phyloP scores from a whole-genome alignment of 2,329 filamentous ascomycete genomes.

The Pseudogymnoascus sp. region DNA sequence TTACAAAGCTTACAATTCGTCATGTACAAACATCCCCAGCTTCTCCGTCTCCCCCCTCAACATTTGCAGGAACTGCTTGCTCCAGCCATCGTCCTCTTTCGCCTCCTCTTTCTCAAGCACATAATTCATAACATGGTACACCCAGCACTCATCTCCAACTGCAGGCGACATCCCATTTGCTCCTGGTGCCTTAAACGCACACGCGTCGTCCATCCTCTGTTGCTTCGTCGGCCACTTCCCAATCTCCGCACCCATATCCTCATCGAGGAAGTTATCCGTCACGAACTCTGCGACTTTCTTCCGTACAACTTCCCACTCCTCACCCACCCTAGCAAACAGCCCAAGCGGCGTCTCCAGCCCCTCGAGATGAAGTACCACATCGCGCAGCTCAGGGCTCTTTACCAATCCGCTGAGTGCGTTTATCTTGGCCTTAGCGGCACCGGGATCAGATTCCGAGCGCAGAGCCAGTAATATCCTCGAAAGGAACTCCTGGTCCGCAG shows the following conservation, averaged over 20 bases:
- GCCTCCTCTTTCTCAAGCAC: conserved; percentile 5
- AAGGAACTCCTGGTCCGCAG: conserved; percentile 3
- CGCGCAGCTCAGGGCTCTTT: conserved; percentile 44
- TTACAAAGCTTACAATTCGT: conserved; percentile 2
- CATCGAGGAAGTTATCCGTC: conserved; percentile 59
- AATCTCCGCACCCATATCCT: conserved; percentile 50
- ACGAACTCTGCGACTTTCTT: conserved; percentile 51
- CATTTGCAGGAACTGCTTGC: conserved; percentile 2
- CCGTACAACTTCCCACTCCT: conserved; percentile 43
- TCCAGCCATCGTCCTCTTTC: conserved; percentile 2
- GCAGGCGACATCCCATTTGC: conserved; percentile 17
- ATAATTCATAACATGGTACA: conserved; percentile 39
- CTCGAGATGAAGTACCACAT: conserved; percentile 45
- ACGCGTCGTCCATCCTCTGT: conserved; percentile 22
- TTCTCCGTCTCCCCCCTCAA: conserved; percentile 7
- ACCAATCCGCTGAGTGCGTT: conserved; percentile 49
- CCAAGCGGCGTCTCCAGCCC: conserved; percentile 50
- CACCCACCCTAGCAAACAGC: conserved; percentile 41
- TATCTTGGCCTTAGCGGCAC: conserved; percentile 32
- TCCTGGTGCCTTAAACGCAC: conserved; percentile 24
- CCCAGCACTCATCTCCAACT: conserved; percentile 49
- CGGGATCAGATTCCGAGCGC: conserved; percentile 22
- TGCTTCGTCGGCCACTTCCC: conserved; percentile 46
- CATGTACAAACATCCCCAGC: conserved; percentile 8
- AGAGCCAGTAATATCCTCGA: background rate